Percentiles rank a stretch among this genome's conserved stretches.
Evolutionary conservation across 2,329 filamentous ascomycete species (phyloP).

Genomic region (Penicillium griseofulvum): DNA sequence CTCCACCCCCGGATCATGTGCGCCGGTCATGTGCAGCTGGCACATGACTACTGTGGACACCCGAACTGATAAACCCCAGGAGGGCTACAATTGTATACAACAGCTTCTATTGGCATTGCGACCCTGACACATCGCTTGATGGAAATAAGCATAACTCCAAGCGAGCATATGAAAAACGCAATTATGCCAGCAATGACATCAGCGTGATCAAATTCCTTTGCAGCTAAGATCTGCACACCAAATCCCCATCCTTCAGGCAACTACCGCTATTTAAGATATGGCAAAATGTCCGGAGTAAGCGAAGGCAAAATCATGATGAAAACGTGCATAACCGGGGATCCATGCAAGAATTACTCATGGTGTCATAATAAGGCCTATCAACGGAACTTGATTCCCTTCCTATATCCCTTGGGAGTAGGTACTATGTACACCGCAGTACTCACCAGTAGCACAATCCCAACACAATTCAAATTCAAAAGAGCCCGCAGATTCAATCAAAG

Average conservation of each 20-base stretch:
- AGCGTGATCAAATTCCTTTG: background rate
- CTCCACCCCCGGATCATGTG: slow-evolving; percentile 18
- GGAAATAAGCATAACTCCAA: background rate
- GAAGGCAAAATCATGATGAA: slow-evolving; percentile 15
- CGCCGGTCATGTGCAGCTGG: slow-evolving; percentile 10
- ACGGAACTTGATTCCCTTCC: background rate
- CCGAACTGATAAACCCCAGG: background rate
- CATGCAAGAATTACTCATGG: slow-evolving; percentile 2
- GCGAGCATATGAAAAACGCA: background rate
- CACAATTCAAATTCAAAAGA: background rate
- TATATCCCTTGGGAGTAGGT: background rate
- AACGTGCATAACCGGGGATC: slow-evolving; percentile 3
- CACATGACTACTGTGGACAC: slow-evolving; percentile 14
- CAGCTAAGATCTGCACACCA: background rate
- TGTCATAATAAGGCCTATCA: slow-evolving; percentile 20
- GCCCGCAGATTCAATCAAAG: background rate
- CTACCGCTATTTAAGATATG: background rate
- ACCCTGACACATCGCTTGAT: background rate
- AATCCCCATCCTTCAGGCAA: background rate
- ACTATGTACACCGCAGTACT: background rate
- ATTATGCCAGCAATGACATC: slow-evolving; percentile 9
- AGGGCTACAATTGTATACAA: background rate
- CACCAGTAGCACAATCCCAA: background rate
- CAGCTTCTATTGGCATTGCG: background rate
- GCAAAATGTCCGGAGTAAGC: background rate